phyloP scores from a whole-genome alignment of 192 early-diverging fungal genomes.

The Coemansia furcata region DNA sequence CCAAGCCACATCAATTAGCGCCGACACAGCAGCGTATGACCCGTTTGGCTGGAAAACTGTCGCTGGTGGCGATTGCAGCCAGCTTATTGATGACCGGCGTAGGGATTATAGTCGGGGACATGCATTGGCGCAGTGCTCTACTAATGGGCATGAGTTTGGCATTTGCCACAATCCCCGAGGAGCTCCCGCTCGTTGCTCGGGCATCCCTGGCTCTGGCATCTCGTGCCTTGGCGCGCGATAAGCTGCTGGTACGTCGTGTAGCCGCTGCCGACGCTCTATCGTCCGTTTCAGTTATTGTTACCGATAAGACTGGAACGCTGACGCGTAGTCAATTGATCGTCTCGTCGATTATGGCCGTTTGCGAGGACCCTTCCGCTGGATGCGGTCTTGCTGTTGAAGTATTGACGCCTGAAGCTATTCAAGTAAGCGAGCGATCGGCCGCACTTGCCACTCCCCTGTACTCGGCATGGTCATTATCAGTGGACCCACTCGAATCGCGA shows the following conservation, averaged over 20 bases:
- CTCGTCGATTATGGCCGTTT: constrained; percentile 27
- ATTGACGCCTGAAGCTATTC: constrained; percentile 34
- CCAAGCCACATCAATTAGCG: constrained; percentile 9
- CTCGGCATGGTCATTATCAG: constrained; percentile 39
- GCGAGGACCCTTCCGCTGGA: neutral
- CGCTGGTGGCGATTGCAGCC: constrained; percentile 13
- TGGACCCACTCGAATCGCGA: constrained; percentile 37
- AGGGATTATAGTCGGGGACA: constrained; percentile 13
- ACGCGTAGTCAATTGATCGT: constrained; percentile 64
- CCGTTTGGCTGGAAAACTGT: constrained; percentile 19
- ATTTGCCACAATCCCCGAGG: constrained; percentile 53
- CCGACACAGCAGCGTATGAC: constrained; percentile 27
- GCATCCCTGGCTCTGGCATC: constrained; percentile 36
- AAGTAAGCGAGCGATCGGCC: constrained; percentile 17
- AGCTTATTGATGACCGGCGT: constrained; percentile 19
- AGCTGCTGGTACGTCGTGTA: constrained; percentile 63
- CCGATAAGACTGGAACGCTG: constrained; percentile 74
- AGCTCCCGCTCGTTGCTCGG: constrained; percentile 49
- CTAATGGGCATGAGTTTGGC: constrained; percentile 42
- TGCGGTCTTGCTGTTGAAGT: constrained; percentile 25
- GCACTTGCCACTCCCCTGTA: constrained; percentile 35
- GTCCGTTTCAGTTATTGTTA: constrained; percentile 62
- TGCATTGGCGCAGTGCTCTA: constrained; percentile 33
- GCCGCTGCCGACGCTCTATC: constrained; percentile 65
- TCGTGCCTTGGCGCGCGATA: constrained; percentile 32